Percentiles rank a stretch among this genome's conserved stretches.
These are phyloP conservation scores for Pyrenochaeta sp. DNA, from an alignment of 2,329 filamentous ascomycete species.

Conservation along the genomic window DNA sequence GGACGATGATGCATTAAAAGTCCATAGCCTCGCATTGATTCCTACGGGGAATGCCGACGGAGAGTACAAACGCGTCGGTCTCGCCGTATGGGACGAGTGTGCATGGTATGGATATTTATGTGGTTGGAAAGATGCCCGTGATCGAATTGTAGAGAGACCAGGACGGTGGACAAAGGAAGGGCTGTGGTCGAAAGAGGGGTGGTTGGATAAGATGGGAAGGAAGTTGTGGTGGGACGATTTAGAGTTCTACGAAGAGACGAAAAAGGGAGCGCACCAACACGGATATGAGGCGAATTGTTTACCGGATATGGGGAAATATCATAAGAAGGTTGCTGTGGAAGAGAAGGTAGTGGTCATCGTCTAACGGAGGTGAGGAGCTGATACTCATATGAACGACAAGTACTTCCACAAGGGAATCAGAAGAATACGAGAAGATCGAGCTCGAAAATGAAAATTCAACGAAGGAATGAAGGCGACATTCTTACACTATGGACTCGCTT, in stretches of 20 bases:
- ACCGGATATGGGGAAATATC: conserved; percentile 16
- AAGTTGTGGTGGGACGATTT: conserved; percentile 15
- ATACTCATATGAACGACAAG: too few species aligned
- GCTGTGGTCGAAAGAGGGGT: conserved; percentile 1
- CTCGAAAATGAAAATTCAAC: too few species aligned
- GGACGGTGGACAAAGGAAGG: conserved; percentile 7
- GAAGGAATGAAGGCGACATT: neutral
- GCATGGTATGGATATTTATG: conserved; percentile 33
- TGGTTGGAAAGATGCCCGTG: conserved; percentile 10
- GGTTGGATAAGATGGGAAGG: conserved; percentile 3
- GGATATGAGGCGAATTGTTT: conserved; percentile 5
- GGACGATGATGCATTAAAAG: conserved; percentile 12
- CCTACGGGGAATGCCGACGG: conserved; percentile 9
- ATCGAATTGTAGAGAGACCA: conserved; percentile 12
- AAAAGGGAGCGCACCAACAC: conserved; percentile 19
- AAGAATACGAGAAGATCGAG: too few species aligned
- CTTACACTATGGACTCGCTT: neutral
- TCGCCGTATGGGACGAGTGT: conserved; percentile 29
- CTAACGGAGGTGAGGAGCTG: neutral
- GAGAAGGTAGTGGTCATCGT: conserved; percentile 19
- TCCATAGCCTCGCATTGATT: conserved; percentile 19
- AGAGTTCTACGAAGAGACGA: conserved; percentile 8
- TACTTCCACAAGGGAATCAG: too few species aligned
- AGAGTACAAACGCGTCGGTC: conserved; percentile 28
- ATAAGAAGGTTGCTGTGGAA: conserved; percentile 13